phyloP scores from a whole-genome alignment of 805 yeast genomes.

The Myxozyma neotropica region DNA sequence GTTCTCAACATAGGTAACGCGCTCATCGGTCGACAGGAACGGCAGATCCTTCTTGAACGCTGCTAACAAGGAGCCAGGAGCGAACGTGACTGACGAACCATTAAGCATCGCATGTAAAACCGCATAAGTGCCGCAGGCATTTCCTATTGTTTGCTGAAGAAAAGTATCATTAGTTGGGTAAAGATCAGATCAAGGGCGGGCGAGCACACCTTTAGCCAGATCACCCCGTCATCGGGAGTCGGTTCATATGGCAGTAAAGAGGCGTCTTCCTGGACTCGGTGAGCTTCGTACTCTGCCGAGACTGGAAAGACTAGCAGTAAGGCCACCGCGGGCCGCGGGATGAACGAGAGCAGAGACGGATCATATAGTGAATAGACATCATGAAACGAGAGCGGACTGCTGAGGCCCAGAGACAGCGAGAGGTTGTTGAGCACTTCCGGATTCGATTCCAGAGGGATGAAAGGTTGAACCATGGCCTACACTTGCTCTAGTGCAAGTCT shows the following conservation, averaged over 20 bases:
- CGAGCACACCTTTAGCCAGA: constrained; percentile 58
- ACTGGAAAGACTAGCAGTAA: constrained; percentile 83
- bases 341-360: constrained; percentile 72
- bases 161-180: background rate
- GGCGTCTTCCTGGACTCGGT: constrained; percentile 50
- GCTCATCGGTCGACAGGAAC: constrained; percentile 41
- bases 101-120: constrained; percentile 64
- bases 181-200: no score
- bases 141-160: constrained; percentile 72
- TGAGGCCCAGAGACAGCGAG: constrained; percentile 68
- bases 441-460: constrained; percentile 84
- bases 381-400: constrained; percentile 60
- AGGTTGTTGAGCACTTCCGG: constrained; percentile 79
- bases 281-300: constrained; percentile 59
- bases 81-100: constrained; percentile 40
- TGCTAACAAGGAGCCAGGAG: constrained; percentile 39
- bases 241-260: constrained; percentile 29
- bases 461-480: constrained; percentile 10
- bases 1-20: constrained; percentile 50
- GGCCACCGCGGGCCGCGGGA: constrained; percentile 80
- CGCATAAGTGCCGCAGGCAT: constrained; percentile 94
- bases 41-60: constrained; percentile 36
- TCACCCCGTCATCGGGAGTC: constrained; percentile 41
- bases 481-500: background rate
- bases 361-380: constrained; percentile 88